These are phyloP conservation scores for Tuber melanosporum DNA, from an alignment of 495 filamentous ascomycete genomes.

Conservation along the genomic window DNA sequence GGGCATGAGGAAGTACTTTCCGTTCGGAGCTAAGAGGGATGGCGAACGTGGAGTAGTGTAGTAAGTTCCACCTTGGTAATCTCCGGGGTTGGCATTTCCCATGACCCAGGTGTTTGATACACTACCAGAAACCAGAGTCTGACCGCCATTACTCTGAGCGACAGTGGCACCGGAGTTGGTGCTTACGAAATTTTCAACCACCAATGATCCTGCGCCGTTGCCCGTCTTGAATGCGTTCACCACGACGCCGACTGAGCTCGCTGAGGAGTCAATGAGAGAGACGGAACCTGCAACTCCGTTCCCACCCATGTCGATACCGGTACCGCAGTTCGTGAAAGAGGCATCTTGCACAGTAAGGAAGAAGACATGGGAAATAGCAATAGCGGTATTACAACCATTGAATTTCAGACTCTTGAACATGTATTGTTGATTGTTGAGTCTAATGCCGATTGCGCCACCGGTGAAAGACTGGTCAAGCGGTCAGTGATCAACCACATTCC, in stretches of 20 bases:
- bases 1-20: constrained; percentile 50
- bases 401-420: constrained; percentile 70
- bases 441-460: constrained; percentile 61
- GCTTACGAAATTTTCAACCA: constrained; percentile 52
- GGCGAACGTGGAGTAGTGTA: constrained; percentile 45
- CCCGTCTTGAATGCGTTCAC: constrained; percentile 60
- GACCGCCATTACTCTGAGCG: constrained; percentile 48
- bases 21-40: constrained; percentile 43
- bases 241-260: constrained; percentile 50
- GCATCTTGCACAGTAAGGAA: constrained; percentile 51
- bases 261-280: constrained; percentile 48
- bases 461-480: constrained; percentile 53
- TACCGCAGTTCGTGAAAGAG: constrained; percentile 58
- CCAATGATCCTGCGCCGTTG: constrained; percentile 56
- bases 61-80: constrained; percentile 55
- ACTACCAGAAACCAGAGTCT: constrained; percentile 48
- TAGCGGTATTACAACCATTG: constrained; percentile 55
- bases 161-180: constrained; percentile 55
- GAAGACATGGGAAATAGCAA: constrained; percentile 56
- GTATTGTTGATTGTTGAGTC: constrained; percentile 73
- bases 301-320: constrained; percentile 58
- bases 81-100: constrained; percentile 46
- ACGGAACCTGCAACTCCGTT: constrained; percentile 50
- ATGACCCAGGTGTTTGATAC: constrained; percentile 47
- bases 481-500: neutral